Percentiles rank a stretch among this genome's conserved stretches.
Evolutionary conservation across 768 basidiomycete genomes (phyloP).

Genomic region (Suillus spraguei): DNA sequence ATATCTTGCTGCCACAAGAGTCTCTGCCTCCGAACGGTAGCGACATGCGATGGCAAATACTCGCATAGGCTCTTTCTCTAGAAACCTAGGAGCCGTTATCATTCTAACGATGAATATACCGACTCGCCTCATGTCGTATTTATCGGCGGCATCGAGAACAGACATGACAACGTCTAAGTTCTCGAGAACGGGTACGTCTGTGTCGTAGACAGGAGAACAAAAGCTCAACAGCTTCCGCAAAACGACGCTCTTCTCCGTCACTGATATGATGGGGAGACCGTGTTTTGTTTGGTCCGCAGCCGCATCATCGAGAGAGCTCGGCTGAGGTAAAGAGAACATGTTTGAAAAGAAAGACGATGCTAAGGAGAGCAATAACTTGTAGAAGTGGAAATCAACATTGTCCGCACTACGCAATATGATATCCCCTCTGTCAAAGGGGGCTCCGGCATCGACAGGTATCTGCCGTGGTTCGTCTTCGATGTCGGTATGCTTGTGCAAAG

Average conservation of each 20-base stretch:
- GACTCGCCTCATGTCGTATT: conserved; percentile 53
- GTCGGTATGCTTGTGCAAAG: not conserved
- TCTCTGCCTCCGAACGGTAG: conserved; percentile 37
- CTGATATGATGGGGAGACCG: conserved; percentile 46
- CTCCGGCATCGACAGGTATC: conserved; percentile 29
- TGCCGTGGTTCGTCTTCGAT: conserved; percentile 12
- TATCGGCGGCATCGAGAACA: conserved; percentile 48
- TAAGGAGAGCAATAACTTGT: conserved; percentile 54
- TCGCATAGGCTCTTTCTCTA: conserved; percentile 38
- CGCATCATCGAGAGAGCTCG: conserved; percentile 29
- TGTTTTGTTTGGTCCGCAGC: conserved; percentile 33
- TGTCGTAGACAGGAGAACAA: conserved; percentile 50
- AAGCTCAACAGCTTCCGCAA: conserved; percentile 45
- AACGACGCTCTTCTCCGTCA: conserved; percentile 47
- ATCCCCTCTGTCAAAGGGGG: conserved; percentile 57
- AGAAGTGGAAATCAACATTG: conserved; percentile 50
- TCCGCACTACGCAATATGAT: conserved; percentile 60
- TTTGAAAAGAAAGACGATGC: conserved; percentile 61
- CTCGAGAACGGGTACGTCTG: conserved; percentile 33
- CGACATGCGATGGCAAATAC: conserved; percentile 41
- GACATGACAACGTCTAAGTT: conserved; percentile 43
- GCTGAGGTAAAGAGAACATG: conserved; percentile 56
- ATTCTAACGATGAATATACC: conserved; percentile 36
- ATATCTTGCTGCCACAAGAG: conserved; percentile 37
- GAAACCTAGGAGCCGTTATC: conserved; percentile 34